Base-by-base conservation (phyloP, 148 eudicot genomes). In the Cornus kousa region DNA sequence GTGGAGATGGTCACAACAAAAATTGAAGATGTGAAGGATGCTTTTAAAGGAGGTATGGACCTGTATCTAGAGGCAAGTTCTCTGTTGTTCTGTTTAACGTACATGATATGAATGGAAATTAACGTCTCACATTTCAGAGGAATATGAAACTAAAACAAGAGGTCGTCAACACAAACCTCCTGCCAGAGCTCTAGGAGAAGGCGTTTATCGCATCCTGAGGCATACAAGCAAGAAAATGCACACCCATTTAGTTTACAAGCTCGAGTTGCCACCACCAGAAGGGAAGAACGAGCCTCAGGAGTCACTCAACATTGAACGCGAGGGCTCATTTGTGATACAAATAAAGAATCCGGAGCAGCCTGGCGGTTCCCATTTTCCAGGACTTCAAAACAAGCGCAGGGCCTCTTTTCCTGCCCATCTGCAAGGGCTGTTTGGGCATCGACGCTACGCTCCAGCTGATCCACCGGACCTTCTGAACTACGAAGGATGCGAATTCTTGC, bases 401-500 rank as follows among this genome's bases (percentile, higher is more conserved):
- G 98, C 98, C 1, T 76, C 76, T 10, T 94, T 88, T 22, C 97
- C 98, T 5, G 89, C 94, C 2, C 90, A 85, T 69, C 73, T 92
- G 50, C 93, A 89, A 77, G 97, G 88, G 6, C 83, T 50, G 19
- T 80, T 89, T 53, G 97, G 97, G 31, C 80, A 77, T 33, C 73
- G 60, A 59, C 73, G 86, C 5, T 94, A 17, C 66, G 57, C 24
- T 23, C 82, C 87, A 0, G 95, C 91, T 48, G 93, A 92, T 66
- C 98, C 98, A 3, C 88, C 93, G 0, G 97, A 92, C 68, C 91
- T 92, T 53, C 80, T 94, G 16, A 92, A 92, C 85, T 92, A 90
- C 62, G 95, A 92, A 79, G 98, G 98, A n/a, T 92, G 98, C 32
- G 95, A 92, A 75, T 83, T 94, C 53, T 76, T 92, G 77, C 80